Evolutionary conservation across 2,329 filamentous ascomycete genomes (phyloP), one percentile per base, ranked within the genome.

Genomic region (Alternaria alternata): DNA sequence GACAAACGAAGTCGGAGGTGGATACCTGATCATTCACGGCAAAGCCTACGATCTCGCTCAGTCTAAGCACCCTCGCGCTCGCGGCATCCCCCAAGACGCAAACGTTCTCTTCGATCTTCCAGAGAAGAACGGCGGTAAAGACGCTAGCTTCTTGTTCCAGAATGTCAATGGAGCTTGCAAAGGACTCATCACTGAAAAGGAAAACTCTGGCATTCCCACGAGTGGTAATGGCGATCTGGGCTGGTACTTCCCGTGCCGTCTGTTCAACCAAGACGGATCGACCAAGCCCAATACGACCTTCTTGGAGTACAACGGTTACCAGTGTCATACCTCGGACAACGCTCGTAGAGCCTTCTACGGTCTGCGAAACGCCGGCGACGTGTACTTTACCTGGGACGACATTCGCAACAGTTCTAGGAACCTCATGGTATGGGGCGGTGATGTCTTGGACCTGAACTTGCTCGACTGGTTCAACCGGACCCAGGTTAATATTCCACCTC

Each of bases 101-200:
- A 97, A 98, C 72, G 89, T 99, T 24, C 83, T 99, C 14, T 98
- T 88, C 73, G 93, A 97, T 75, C 81, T 96, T n/a, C 86, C 89
- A 1, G 87, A 90, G 68, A 92, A 92, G 74, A 88, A 94, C 70
- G 90, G 89, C 56, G 95, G 94, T n/a, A 87, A 91, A 78, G 96
- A 99, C 75, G 94, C 92, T 59, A 98, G 94, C 75, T 99, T 99
- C 77, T 81, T 99, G 74, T 99, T 99, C 81, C 95, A 99, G 77
- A 96, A 98, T 68, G 95, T 99, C 78, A 99, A 99, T 71, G 96
- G 95, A 48, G 91, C 91, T 64, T 99, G 95, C 86, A 99, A 98
- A 81, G 91, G 86, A 9, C 80, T 98, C 57, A 97, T 99, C 75
- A 96, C 88, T 1, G 79, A 85, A 7, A 87, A 90, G 1, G 75